A percentile compares a stretch with the other conserved stretches of the same genome.
phyloP scores from a whole-genome alignment of 768 basidiomycete species.

The Mycena indigotica region DNA sequence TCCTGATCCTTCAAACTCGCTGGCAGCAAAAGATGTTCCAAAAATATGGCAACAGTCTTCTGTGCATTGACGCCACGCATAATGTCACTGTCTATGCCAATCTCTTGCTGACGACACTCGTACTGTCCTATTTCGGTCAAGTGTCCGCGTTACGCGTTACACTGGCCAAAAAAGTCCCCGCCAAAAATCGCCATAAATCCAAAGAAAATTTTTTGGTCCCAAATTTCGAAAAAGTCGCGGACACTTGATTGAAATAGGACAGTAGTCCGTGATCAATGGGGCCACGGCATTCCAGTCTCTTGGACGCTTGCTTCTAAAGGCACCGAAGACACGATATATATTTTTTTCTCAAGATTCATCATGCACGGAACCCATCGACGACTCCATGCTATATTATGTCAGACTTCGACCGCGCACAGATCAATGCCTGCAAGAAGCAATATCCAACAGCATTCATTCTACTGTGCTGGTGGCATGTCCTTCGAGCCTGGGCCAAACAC shows the following conservation, averaged over 20 bases:
- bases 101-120: constrained; percentile 1
- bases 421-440: constrained; percentile 2
- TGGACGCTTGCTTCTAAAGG: constrained; percentile 25
- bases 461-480: constrained; percentile 35
- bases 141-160: too few relatives aligned
- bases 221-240: too few relatives aligned
- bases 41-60: background rate
- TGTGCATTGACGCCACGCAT: constrained; percentile 5
- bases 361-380: background rate
- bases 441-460: constrained; percentile 7
- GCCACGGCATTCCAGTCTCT: constrained; percentile 18
- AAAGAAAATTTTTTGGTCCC: too few relatives aligned
- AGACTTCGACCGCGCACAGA: constrained; percentile 7
- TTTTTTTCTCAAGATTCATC: constrained; percentile 15
- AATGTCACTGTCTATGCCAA: constrained; percentile 6
- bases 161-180: too few relatives aligned
- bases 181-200: too few relatives aligned
- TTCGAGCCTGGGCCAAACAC: constrained; percentile 33
- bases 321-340: constrained; percentile 22
- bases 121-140: too few relatives aligned
- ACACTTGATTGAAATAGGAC: too few relatives aligned
- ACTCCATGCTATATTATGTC: constrained; percentile 6
- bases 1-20: background rate
- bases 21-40: background rate
- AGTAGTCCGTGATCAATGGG: constrained; percentile 3